Conservation (phyloP, 148 eudicot genomes). For the Pouteria glomerata region DNA sequence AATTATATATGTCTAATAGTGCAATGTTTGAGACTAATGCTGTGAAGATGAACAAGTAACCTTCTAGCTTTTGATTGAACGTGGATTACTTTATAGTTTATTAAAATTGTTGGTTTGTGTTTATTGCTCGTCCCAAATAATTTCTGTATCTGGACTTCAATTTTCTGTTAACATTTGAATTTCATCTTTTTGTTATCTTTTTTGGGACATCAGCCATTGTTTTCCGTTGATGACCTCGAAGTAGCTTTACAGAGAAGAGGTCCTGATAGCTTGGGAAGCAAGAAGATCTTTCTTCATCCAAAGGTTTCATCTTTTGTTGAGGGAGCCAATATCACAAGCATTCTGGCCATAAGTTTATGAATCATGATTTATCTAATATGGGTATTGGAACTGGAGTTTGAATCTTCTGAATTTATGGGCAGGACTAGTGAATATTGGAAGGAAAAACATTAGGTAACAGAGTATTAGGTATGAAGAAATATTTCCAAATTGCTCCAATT, state of each 20-base stretch:
- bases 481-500: too few species aligned
- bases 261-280: slow-evolving; percentile 78
- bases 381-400: not conserved
- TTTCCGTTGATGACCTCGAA: slow-evolving; percentile 55
- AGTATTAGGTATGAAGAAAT: too few species aligned
- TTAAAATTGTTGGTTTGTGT: too few species aligned
- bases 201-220: slow-evolving; percentile 19
- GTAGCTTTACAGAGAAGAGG: slow-evolving; percentile 73
- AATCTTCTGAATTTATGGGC: not conserved
- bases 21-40: too few species aligned
- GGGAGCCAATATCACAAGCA: slow-evolving; percentile 13
- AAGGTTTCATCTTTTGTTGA: slow-evolving; percentile 11
- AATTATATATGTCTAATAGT: too few species aligned
- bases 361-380: not conserved
- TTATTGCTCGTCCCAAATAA: too few species aligned
- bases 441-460: not conserved
- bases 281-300: slow-evolving; percentile 34
- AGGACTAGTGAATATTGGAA: not conserved
- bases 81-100: not conserved
- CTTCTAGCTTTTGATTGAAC: not conserved
- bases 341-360: not conserved
- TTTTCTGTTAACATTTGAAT: not conserved
- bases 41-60: too few species aligned
- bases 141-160: not conserved
- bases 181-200: too few species aligned